These are phyloP conservation scores for Corniculantispora saksenae DNA, from an alignment of 2,329 filamentous ascomycete genomes.

Conservation along the genomic window DNA sequence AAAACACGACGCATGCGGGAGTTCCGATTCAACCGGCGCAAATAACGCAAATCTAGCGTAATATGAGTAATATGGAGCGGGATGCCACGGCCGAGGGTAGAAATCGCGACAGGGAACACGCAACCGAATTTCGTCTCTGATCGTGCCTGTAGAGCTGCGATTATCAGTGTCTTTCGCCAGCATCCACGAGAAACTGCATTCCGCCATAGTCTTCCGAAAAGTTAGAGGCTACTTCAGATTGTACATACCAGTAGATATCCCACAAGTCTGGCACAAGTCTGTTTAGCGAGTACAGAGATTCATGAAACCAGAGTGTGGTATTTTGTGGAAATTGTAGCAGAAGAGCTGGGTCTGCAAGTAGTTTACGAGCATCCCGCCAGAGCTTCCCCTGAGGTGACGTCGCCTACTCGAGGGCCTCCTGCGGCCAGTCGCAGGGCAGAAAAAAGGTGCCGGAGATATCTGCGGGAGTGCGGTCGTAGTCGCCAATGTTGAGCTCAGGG, in stretches of 20 bases:
- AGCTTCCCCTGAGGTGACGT: background rate
- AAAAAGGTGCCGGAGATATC: background rate
- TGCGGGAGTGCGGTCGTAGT: background rate
- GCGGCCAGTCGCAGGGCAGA: background rate
- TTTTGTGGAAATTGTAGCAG: too few relatives aligned
- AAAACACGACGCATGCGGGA: constrained; percentile 5
- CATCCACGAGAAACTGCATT: too few relatives aligned
- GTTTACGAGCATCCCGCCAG: too few relatives aligned
- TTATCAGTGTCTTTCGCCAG: too few relatives aligned
- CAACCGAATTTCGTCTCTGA: background rate
- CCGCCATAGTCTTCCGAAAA: too few relatives aligned
- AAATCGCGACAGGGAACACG: background rate
- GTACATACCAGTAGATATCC: too few relatives aligned
- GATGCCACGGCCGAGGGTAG: background rate
- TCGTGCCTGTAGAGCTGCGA: background rate
- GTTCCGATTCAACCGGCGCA: background rate
- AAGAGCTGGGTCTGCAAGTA: too few relatives aligned
- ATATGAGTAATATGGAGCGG: background rate
- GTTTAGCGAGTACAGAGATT: too few relatives aligned
- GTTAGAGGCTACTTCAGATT: too few relatives aligned
- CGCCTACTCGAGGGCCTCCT: background rate
- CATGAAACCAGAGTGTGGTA: too few relatives aligned
- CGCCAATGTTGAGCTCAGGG: background rate
- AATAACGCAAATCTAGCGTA: background rate
- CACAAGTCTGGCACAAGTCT: too few relatives aligned